Evolutionary conservation across 2,329 filamentous ascomycete species (phyloP).

Genomic region (Passalora sequoiae): DNA sequence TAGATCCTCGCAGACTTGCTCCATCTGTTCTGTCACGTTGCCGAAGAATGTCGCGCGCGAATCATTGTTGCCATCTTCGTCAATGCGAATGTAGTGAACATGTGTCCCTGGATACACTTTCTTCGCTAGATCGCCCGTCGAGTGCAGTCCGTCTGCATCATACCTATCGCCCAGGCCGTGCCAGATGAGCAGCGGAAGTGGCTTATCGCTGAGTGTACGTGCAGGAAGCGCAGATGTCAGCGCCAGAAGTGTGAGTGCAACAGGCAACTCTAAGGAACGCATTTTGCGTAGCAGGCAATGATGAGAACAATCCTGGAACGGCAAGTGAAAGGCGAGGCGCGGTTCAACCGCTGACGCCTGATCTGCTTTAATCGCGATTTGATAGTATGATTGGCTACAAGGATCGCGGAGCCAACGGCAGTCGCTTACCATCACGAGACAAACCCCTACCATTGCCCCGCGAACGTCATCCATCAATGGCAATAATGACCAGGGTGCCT

Average conservation of each 20-base stretch:
- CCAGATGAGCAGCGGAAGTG: constrained; percentile 89
- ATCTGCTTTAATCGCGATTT: no score
- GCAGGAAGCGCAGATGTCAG: constrained; percentile 8
- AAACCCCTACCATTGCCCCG: no score
- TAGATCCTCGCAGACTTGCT: constrained; percentile 70
- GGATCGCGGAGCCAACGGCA: no score
- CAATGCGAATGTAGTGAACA: constrained; percentile 72
- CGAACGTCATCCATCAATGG: background rate
- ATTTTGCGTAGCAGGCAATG: no score
- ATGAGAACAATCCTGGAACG: no score
- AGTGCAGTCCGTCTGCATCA: constrained; percentile 66
- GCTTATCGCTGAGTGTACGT: constrained; percentile 33
- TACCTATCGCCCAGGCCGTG: constrained; percentile 79
- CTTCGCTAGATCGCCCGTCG: constrained; percentile 66
- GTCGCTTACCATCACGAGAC: no score
- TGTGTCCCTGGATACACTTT: constrained; percentile 74
- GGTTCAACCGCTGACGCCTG: no score
- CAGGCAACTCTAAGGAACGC: constrained; percentile 19
- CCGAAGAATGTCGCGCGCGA: constrained; percentile 83
- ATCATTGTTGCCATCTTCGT: constrained; percentile 62
- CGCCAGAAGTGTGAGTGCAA: constrained; percentile 11
- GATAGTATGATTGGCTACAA: no score
- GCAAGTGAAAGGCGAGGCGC: no score
- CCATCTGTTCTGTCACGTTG: constrained; percentile 76
- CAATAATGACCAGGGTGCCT: background rate